Evolutionary conservation across 2,329 filamentous ascomycete genomes (phyloP), one percentile per base, ranked within the genome.

Genomic region (Fusarium duplospermum): DNA sequence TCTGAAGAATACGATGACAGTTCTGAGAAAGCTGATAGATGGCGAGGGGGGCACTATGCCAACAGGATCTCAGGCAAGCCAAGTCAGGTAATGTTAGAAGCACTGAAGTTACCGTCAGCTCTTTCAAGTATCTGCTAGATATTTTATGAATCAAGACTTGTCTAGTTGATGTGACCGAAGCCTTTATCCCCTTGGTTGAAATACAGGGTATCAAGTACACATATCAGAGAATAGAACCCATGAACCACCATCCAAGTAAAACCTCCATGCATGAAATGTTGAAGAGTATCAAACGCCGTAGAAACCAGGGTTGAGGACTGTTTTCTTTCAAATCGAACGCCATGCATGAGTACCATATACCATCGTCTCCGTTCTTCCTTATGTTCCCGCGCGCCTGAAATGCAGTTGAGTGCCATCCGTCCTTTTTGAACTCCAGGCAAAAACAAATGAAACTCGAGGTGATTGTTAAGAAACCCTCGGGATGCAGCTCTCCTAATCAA

Each of bases 1-100:
- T 77, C 92, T 97, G 87, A 93, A 93, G 81, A 94, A 91, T 76
- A 95, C 93, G 1, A 94, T 96, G 89, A 94, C 92, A 80, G 90
- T 92, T 60, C 82, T 96, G 75, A 91, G 90, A 82, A 89, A 85
- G 69, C 82, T 83, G 36, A 83, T 82, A 76, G 80, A 83, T 35
- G 80, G 78, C 24, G 80, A 64, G 60, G 66, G 71, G 64, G 58
- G 71, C 73, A 35, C 75, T 69, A 74, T 72, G 29, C 70, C 67
- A 59, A 76, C 70, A n/a, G 38, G 69, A 18, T 67, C 69, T 16
- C 69, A 72, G 57, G 50, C 35, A 62, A 56, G 18, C 6, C 45
- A 64, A 35, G 56, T 29, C 18, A 54, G 47, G 47, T 54, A 54
- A 11, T 22, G 54, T 29, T 18, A 20, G 4, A 13, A 35, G 11